Conservation (phyloP, 768 basidiomycete genomes). For the Leucogyrophana mollusca region DNA sequence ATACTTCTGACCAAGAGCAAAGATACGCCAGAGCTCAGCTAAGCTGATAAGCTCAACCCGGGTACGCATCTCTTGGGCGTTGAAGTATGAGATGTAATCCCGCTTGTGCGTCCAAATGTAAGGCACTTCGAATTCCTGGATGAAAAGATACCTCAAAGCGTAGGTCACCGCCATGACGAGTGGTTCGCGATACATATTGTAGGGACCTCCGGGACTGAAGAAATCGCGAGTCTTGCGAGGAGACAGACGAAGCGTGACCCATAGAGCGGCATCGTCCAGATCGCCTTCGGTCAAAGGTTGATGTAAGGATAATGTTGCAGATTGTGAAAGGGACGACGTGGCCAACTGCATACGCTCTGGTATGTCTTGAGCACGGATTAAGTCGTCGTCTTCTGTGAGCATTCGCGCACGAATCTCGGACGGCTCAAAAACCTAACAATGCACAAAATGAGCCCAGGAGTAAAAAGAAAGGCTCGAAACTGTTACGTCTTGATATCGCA, state of each 20-base stretch:
- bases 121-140: conserved; percentile 90
- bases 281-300: conserved; percentile 69
- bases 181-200: conserved; percentile 57
- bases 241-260: conserved; percentile 85
- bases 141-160: conserved; percentile 79
- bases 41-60: conserved; percentile 71
- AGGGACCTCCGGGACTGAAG: conserved; percentile 63
- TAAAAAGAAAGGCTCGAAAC: conserved; percentile 7
- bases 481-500: conserved; percentile 81
- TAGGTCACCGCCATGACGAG: conserved; percentile 79
- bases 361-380: conserved; percentile 85
- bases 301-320: conserved; percentile 58
- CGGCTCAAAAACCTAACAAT: conserved; percentile 88
- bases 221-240: conserved; percentile 67
- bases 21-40: conserved; percentile 89
- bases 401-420: conserved; percentile 89
- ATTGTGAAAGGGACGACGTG: conserved; percentile 75
- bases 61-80: conserved; percentile 59
- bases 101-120: conserved; percentile 93
- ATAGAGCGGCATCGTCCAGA: conserved; percentile 77
- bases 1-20: conserved; percentile 85
- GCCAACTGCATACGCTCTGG: conserved; percentile 96
- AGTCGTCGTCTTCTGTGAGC: conserved; percentile 91
- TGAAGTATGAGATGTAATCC: conserved; percentile 86
- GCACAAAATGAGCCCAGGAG: conserved; percentile 2